Evolutionary conservation across 78 protist species (phyloP), one percentile per base, ranked within the genome.

Genomic region (Ministeria vibrans): DNA sequence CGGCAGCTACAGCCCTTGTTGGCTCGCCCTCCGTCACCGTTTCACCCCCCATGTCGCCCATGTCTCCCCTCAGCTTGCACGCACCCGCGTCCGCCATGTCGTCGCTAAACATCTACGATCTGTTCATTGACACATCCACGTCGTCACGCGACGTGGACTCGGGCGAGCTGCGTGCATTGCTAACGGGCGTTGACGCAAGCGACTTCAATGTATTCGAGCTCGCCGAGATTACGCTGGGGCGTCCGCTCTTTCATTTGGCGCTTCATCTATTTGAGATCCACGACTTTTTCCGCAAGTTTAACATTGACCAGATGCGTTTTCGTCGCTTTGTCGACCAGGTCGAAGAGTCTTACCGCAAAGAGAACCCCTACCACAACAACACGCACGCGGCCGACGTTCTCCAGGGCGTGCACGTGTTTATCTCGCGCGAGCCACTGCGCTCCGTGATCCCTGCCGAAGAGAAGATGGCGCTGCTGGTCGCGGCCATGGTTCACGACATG

Each of bases 351-450:
- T 80, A 80, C 55, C 45, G 1, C 22, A 0, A 2, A 44, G 51
- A 66, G 18, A 80, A 80, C 71, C 86, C 88, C n/a, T 88, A 76
- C 80, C 92, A 88, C 77, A 88, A 88, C 81, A n/a, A 76, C 23
- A 76, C 34, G 27, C 92, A 84, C 63, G 92, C 88, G 25, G 71
- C 88, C 1, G 92, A 88, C 62, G 88, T 84, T 41, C 43, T 68
- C 32, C 84, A 79, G 63, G 76, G 42, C 34, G 22, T 73, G 59
- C 63, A 76, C 45, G 46, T 13, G 51, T 49, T 77, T 55, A 38
- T 87, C 30, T 41, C 39, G 36, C 79, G 74, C 32, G n/a, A 2
- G 0, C 5, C n/a, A n/a, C 55, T 77, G 63, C 28, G 6, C 3
- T 9, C 4, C 34, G 55, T 39, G 43, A 15, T 77, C 27, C 27